Evolutionary conservation across 441 rosid species (phyloP).

Genomic region (Pelargonium myrrhifolium): DNA sequence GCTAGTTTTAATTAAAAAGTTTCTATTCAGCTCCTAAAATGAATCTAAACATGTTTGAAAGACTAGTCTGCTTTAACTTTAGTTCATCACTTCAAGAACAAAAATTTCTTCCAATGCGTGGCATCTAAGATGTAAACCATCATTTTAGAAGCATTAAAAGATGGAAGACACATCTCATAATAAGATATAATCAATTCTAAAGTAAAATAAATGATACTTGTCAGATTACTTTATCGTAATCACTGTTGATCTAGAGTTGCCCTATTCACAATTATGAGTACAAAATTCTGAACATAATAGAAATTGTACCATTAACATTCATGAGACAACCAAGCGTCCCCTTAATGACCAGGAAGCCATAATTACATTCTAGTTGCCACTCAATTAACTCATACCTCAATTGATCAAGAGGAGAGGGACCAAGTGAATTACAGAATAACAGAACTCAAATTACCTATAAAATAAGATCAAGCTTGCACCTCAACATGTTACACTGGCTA

Average conservation of each 20-base stretch:
- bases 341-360: background rate
- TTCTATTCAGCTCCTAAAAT: too few relatives aligned
- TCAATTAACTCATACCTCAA: too few relatives aligned
- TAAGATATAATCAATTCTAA: background rate
- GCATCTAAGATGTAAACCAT: background rate
- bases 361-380: too few relatives aligned
- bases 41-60: too few relatives aligned
- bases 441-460: too few relatives aligned
- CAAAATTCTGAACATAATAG: background rate
- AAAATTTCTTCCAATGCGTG: too few relatives aligned
- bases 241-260: background rate
- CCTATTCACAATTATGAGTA: background rate
- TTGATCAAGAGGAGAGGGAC: too few relatives aligned
- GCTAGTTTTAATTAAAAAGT: too few relatives aligned
- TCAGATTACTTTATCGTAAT: background rate
- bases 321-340: background rate
- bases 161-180: background rate
- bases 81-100: too few relatives aligned
- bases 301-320: background rate
- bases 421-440: too few relatives aligned
- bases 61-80: too few relatives aligned
- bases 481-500: background rate
- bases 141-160: background rate
- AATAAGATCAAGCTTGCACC: background rate
- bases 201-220: background rate